Conservation (phyloP, 805 yeast species). For the Gaillardinia entomophila region DNA sequence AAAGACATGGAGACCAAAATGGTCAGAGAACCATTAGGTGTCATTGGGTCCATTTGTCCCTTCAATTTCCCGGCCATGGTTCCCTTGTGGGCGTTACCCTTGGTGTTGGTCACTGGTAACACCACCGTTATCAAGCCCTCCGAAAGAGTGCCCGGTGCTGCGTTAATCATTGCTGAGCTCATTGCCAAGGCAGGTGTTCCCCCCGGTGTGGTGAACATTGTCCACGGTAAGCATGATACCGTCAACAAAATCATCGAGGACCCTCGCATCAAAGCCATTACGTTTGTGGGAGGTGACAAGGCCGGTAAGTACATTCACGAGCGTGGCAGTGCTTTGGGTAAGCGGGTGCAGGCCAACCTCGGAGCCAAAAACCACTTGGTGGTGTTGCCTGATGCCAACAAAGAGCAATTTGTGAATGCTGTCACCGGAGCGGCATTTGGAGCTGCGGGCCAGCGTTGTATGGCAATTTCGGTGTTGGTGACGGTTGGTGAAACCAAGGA, state of each 20-base stretch:
- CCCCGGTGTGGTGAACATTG: conserved; percentile 63
- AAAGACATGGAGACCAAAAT: conserved; percentile 72
- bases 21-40: conserved; percentile 72
- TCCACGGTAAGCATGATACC: conserved; percentile 69
- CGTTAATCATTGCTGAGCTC: conserved; percentile 66
- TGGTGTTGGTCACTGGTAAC: conserved; percentile 65
- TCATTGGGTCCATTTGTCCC: conserved; percentile 72
- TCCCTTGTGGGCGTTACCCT: conserved; percentile 62
- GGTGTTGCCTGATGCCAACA: conserved; percentile 68
- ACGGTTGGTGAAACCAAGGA: conserved; percentile 62
- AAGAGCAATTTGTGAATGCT: conserved; percentile 56
- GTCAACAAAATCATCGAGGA: conserved; percentile 67
- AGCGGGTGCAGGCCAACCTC: conserved; percentile 71
- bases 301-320: conserved; percentile 72
- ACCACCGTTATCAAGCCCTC: conserved; percentile 54
- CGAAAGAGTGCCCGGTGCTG: conserved; percentile 80
- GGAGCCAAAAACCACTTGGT: conserved; percentile 79
- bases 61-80: conserved; percentile 86
- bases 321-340: conserved; percentile 61
- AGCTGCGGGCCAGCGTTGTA: conserved; percentile 82
- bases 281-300: conserved; percentile 74
- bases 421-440: conserved; percentile 75
- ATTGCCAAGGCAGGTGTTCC: conserved; percentile 73
- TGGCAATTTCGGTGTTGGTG: conserved; percentile 70
- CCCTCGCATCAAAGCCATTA: conserved; percentile 69